Conservation (phyloP, 371 early-diverging fungal species). For the Basidiobolus meristosporus region DNA sequence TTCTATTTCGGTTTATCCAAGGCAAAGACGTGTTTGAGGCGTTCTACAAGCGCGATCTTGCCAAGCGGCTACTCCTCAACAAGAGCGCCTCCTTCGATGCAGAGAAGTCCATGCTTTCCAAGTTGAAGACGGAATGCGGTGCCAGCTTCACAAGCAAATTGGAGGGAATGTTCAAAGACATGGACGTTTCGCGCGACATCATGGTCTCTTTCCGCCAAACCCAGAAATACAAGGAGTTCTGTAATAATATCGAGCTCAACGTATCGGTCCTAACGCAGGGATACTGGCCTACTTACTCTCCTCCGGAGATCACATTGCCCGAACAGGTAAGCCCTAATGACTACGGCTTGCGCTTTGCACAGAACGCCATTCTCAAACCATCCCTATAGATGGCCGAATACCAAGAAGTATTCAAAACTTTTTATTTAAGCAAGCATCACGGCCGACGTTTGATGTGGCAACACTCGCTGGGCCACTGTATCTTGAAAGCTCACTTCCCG, state of each 20-base stretch:
- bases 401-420: conserved; percentile 44
- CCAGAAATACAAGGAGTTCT: background rate
- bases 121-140: conserved; percentile 78
- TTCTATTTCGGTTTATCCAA: conserved; percentile 74
- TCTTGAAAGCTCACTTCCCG: conserved; percentile 39
- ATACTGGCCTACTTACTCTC: conserved; percentile 79
- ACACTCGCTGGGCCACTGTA: conserved; percentile 56
- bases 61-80: conserved; percentile 65
- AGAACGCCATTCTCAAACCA: background rate
- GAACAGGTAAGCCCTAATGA: conserved; percentile 20
- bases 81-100: conserved; percentile 57
- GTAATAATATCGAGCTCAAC: conserved; percentile 16
- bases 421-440: conserved; percentile 54
- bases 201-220: conserved; percentile 18
- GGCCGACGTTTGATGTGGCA: conserved; percentile 75
- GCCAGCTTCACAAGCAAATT: conserved; percentile 70
- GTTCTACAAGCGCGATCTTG: conserved; percentile 79
- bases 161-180: conserved; percentile 88
- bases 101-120: conserved; percentile 66
- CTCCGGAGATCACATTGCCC: conserved; percentile 40
- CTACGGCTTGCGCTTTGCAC: background rate
- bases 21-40: conserved; percentile 90
- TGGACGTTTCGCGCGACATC: conserved; percentile 56
- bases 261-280: conserved; percentile 71
- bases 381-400: conserved; percentile 27